Base-by-base conservation (phyloP, 1,139 yeast genomes). In the Protomyces gravidus region DNA sequence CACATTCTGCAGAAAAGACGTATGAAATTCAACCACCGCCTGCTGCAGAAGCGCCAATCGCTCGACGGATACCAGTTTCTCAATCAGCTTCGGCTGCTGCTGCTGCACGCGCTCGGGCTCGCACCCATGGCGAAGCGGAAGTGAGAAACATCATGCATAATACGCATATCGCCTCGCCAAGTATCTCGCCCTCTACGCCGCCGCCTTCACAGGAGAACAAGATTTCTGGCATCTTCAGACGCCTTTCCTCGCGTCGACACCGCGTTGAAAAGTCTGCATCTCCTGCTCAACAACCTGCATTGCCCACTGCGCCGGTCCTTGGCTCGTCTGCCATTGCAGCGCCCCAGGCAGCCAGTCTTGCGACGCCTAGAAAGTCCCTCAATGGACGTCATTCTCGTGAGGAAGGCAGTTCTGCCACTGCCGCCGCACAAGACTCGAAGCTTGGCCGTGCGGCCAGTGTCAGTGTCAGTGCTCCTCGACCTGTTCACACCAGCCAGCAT, bases 91-190 rank as follows among this genome's bases (percentile, higher is more conserved):
- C 32, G 5, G 33, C 46, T 1, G 40, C 50, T 6, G 32, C 52
- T 23, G 25, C 62, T 11, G 30, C 61, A 9, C 52, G 62, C 4
- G 52, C 62, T 11, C 48, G 62, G 13, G 42, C 61, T 25, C 47
- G 61, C 11, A 56, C 61, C 9, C 57, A 56, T 36, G 61, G 60
- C 11, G 62, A 60, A 30, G 50, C 45, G 47, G 62, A 56, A 45
- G 55, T 58, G 6, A 21, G 33, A 6, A 27, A 48, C 17, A 48
- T 51, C 1, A 40, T 60, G 45, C 49, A 46, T 21, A n/a, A 50
- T 13, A 45, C 59, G 21, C 15, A 57, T n/a, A 45, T 53, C 11
- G 48, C 52, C 5, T 5, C 30, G 11, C 26, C 50, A 13, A 21
- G 45, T 7, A 13, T 19, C 1, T 19, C 15, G 32, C 32, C 32